Conservation (phyloP, 331 rosid genomes). For the Prunus yedoensis region DNA sequence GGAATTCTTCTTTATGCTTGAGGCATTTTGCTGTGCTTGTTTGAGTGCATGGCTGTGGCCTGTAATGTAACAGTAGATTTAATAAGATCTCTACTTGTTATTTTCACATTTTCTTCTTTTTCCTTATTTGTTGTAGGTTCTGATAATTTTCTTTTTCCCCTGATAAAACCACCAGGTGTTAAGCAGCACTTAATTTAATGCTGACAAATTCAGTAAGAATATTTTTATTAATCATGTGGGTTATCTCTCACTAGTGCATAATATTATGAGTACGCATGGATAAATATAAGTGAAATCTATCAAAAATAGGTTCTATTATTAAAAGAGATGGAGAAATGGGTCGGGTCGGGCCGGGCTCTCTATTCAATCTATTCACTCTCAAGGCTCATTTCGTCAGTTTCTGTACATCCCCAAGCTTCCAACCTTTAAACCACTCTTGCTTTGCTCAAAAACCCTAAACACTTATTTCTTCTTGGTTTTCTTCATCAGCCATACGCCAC, state of each 20-base stretch:
- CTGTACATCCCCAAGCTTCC: not conserved
- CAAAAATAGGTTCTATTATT: not conserved
- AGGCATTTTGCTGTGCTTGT: conserved; percentile 67
- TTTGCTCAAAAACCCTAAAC: conserved; percentile 19
- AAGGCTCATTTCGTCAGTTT: not conserved
- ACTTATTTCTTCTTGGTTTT: not conserved
- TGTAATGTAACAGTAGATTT: conserved; percentile 53
- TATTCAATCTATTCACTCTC: not conserved
- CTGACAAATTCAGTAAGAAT: too few relatives aligned
- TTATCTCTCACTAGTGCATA: too few relatives aligned
- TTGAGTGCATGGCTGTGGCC: conserved; percentile 57
- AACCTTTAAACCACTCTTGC: not conserved
- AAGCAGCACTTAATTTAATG: too few relatives aligned
- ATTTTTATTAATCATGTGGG: too few relatives aligned
- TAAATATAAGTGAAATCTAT: too few relatives aligned
- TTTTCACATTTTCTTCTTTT: not conserved
- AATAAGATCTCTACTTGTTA: conserved; percentile 39
- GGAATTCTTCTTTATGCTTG: conserved; percentile 47
- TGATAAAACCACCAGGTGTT: too few relatives aligned
- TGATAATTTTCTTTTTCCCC: too few relatives aligned
- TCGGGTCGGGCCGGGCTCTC: not conserved
- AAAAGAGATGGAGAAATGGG: not conserved
- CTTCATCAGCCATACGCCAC: not conserved
- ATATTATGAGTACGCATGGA: too few relatives aligned
- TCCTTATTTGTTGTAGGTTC: not conserved